Evolutionary conservation across 306 rosid genomes (phyloP).

Genomic region (Glycyrrhiza uralensis): DNA sequence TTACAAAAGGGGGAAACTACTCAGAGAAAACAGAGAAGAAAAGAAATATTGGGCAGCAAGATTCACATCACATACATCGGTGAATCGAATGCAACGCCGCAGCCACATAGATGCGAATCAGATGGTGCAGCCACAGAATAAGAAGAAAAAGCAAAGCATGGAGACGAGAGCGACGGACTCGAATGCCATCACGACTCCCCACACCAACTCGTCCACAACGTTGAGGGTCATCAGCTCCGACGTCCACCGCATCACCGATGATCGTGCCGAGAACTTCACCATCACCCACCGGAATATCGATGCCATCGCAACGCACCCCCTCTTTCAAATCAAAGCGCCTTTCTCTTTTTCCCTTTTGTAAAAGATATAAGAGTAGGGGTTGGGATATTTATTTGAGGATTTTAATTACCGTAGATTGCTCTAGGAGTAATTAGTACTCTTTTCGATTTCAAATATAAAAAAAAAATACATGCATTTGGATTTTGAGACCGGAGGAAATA

Average conservation of each 20-base stretch:
- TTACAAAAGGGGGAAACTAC: too few relatives aligned
- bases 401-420: neutral
- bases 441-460: too few relatives aligned
- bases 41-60: neutral
- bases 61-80: neutral
- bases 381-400: neutral
- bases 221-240: constrained; percentile 40
- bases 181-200: constrained; percentile 66
- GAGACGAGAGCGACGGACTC: constrained; percentile 76
- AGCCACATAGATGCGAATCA: neutral
- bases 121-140: constrained; percentile 80
- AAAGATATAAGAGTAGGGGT: neutral
- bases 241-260: constrained; percentile 24
- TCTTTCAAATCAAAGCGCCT: neutral
- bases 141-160: constrained; percentile 79
- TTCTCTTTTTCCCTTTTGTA: neutral
- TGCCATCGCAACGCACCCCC: neutral
- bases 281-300: neutral
- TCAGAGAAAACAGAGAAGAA: neutral
- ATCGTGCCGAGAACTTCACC: neutral
- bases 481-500: too few relatives aligned
- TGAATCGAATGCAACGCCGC: neutral
- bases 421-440: neutral
- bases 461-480: too few relatives aligned
- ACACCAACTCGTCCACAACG: constrained; percentile 68